Conservation (phyloP, 2,329 filamentous ascomycete species). For the Hysterium pulicare region DNA sequence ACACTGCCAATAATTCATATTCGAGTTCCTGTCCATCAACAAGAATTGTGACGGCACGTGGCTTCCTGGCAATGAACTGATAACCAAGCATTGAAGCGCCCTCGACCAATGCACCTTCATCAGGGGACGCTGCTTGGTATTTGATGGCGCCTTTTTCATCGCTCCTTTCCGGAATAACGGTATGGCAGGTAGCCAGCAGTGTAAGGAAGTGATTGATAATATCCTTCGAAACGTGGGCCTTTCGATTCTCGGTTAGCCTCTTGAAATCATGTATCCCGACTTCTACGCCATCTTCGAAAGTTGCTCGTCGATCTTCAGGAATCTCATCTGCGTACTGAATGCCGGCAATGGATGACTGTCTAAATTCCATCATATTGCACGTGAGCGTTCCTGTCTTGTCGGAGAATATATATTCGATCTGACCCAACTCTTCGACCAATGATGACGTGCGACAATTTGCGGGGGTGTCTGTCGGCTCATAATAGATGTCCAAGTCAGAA, state of each 20-base stretch:
- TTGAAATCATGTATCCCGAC: slow-evolving; percentile 83
- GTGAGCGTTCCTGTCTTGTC: slow-evolving; percentile 97
- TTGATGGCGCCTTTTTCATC: slow-evolving; percentile 84
- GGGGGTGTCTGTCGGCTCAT: slow-evolving; percentile 90
- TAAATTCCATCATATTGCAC: slow-evolving; percentile 99
- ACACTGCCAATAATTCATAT: slow-evolving; percentile 92
- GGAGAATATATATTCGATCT: slow-evolving; percentile 98
- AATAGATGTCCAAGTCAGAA: slow-evolving; percentile 96
- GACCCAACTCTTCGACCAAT: slow-evolving; percentile 92
- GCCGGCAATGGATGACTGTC: slow-evolving; percentile 87
- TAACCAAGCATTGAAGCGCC: slow-evolving; percentile 85
- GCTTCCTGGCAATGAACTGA: slow-evolving; percentile 86
- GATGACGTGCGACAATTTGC: slow-evolving; percentile 95
- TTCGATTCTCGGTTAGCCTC: slow-evolving; percentile 66
- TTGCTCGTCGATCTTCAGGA: slow-evolving; percentile 82
- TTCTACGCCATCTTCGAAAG: slow-evolving; percentile 71
- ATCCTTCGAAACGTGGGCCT: slow-evolving; percentile 56
- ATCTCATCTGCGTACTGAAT: slow-evolving; percentile 92
- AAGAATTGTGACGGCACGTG: slow-evolving; percentile 79
- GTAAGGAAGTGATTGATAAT: slow-evolving; percentile 80
- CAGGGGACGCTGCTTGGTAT: slow-evolving; percentile 95
- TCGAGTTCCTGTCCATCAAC: slow-evolving; percentile 69
- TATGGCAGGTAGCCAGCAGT: slow-evolving; percentile 87
- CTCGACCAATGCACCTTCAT: slow-evolving; percentile 94
- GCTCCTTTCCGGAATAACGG: slow-evolving; percentile 87